phyloP scores from a whole-genome alignment of 208 protist genomes.

The Trypanosoma boissoni region DNA sequence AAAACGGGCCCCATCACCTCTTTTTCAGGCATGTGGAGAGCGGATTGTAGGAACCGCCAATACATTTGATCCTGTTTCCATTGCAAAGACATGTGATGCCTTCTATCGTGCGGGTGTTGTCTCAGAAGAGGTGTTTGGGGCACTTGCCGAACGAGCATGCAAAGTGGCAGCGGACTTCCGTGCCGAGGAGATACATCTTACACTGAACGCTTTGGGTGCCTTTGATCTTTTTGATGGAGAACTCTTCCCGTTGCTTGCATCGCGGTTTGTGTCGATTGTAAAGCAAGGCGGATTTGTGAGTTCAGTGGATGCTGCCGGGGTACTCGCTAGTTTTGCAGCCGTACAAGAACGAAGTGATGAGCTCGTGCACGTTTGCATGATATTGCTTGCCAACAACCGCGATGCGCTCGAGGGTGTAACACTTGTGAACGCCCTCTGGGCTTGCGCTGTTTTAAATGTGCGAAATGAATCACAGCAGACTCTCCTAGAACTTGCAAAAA shows the following conservation, averaged over 20 bases:
- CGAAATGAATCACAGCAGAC: conserved; percentile 78
- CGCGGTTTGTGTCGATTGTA: conserved; percentile 54
- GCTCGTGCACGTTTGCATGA: conserved; percentile 69
- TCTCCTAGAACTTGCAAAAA: conserved; percentile 47
- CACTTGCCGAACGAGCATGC: conserved; percentile 82
- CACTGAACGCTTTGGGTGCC: conserved; percentile 67
- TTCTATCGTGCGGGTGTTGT: conserved; percentile 65
- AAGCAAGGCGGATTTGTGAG: conserved; percentile 60
- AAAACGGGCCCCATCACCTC: conserved; percentile 41
- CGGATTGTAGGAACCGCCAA: conserved; percentile 49
- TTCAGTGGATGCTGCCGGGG: conserved; percentile 54
- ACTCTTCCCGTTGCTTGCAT: conserved; percentile 84
- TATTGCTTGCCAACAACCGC: conserved; percentile 50
- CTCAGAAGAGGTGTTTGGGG: conserved; percentile 81
- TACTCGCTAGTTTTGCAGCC: conserved; percentile 83
- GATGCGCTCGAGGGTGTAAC: conserved; percentile 40
- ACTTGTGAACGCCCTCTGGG: conserved; percentile 72
- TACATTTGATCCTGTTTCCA: conserved; percentile 74
- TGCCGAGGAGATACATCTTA: conserved; percentile 63
- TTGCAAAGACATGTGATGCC: conserved; percentile 70
- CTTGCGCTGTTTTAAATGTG: conserved; percentile 67
- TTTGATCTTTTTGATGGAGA: conserved; percentile 91
- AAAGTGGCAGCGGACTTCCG: conserved; percentile 74
- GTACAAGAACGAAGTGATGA: conserved; percentile 87
- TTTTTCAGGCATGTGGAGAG: conserved; percentile 41